These are phyloP conservation scores for Pythium sp. DNA, from an alignment of 352 stramenopile genomes.

Conservation along the genomic window DNA sequence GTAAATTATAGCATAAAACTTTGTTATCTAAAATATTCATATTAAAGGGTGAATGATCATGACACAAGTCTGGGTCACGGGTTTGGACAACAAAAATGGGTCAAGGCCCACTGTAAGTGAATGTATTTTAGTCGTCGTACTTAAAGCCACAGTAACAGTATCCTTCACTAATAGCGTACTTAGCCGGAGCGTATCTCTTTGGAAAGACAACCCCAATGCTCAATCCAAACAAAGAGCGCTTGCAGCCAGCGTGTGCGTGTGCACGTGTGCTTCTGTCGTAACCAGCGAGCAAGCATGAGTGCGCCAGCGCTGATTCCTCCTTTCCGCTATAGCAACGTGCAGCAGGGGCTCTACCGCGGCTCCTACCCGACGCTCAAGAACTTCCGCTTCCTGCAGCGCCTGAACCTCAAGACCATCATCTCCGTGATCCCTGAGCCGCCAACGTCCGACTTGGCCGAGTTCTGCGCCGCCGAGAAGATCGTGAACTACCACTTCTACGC, in stretches of 20 bases:
- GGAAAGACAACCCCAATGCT: neutral
- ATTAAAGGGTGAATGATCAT: neutral
- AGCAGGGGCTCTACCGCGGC: conserved; percentile 77
- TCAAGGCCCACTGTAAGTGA: neutral
- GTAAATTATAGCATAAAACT: neutral
- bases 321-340: conserved; percentile 85
- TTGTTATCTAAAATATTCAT: neutral
- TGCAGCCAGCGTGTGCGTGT: neutral
- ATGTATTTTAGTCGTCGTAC: neutral
- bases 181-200: conserved; percentile 4
- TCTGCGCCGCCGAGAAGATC: conserved; percentile 72
- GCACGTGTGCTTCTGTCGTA: neutral
- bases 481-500: conserved; percentile 75
- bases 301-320: conserved; percentile 77
- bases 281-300: conserved; percentile 24
- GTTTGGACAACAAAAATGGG: neutral
- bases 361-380: conserved; percentile 86
- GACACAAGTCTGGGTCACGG: neutral
- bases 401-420: conserved; percentile 75
- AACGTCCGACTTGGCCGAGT: conserved; percentile 70
- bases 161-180: neutral
- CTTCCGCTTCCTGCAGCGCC: conserved; percentile 73
- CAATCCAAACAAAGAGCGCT: neutral
- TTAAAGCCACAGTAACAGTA: neutral
- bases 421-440: conserved; percentile 80